Evolutionary conservation across 148 eudicot genomes (phyloP), one percentile per base, ranked within the genome.

Genomic region (Hydrangea macrophylla): DNA sequence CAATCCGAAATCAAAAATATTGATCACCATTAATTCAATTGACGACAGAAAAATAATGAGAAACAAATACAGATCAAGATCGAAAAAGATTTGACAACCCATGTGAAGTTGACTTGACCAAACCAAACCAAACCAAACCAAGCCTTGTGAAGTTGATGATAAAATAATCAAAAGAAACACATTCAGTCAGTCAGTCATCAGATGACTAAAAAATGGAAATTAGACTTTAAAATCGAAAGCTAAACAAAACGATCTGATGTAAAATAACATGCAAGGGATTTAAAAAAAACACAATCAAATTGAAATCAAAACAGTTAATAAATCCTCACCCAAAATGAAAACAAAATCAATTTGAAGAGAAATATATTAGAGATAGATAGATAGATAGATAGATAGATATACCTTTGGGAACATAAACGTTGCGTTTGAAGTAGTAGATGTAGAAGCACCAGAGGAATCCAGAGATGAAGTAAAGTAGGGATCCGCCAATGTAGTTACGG

Each of bases 341-440:
- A 7, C 9, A 40, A 40, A 40, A 40, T 40, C 10, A 40, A 40
- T n/a, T n/a, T n/a, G n/a, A n/a, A n/a, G n/a, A n/a, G n/a, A n/a
- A n/a, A n/a, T n/a, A n/a, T n/a, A n/a, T n/a, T n/a, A n/a, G n/a
- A 53, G 2, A 18, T 0, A 60, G 3, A 13, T 27, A 56, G 2
- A 40, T 6, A 48, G 9, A 59, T 5, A 63, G 42, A 17, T 23
- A 24, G 18, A 31, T 30, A 13, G 18, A n/a, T 28, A 32, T 39
- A 88, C 99, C 99, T 91, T 90, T 85, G 22, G 99, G 96, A 36
- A 94, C 71, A 60, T 80, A 89, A 37, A 86, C 88, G 58, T 84
- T 85, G 62, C 85, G 92, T 65, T 84, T 88, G 79, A 88, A 73
- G 73, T 90, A 84, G 58, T 94, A 94, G 37, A 94, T 88, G 45